Conservation (phyloP, 768 basidiomycete genomes). For the Boletus reticulatus region DNA sequence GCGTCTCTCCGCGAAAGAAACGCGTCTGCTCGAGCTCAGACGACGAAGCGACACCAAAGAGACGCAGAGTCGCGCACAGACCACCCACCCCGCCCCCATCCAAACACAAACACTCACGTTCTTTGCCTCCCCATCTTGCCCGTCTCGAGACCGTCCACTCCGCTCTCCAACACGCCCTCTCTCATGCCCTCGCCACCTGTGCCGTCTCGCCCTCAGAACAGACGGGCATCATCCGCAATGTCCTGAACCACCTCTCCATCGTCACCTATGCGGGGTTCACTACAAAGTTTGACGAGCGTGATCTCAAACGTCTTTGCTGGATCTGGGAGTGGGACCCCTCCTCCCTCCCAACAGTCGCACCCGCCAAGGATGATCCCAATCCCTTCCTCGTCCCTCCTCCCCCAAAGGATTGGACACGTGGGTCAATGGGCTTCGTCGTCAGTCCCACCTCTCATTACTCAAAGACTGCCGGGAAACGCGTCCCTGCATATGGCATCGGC, state of each 20-base stretch:
- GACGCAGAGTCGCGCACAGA: constrained; percentile 51
- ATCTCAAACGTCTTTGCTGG: constrained; percentile 79
- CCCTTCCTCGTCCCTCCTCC: constrained; percentile 60
- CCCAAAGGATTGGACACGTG: constrained; percentile 71
- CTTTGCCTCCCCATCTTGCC: constrained; percentile 56
- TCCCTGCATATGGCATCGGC: constrained; percentile 81
- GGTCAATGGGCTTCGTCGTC: constrained; percentile 76
- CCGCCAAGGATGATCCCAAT: constrained; percentile 57
- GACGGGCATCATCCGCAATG: constrained; percentile 72
- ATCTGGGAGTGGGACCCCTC: constrained; percentile 84
- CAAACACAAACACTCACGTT: constrained; percentile 7
- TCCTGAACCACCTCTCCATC: constrained; percentile 74
- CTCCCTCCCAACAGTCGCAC: constrained; percentile 28
- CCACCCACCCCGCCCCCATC: background rate
- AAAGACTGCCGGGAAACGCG: constrained; percentile 61
- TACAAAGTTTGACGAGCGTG: constrained; percentile 62
- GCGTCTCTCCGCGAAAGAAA: constrained; percentile 70
- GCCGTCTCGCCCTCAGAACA: constrained; percentile 76
- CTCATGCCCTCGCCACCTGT: constrained; percentile 81
- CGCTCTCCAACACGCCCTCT: constrained; percentile 76
- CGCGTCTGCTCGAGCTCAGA: constrained; percentile 49
- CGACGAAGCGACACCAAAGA: constrained; percentile 65
- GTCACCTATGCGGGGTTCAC: constrained; percentile 65
- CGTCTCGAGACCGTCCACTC: constrained; percentile 65
- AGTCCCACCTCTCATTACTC: constrained; percentile 71